Evolutionary conservation across 805 yeast genomes (phyloP).

Genomic region (Yamadazyma akitaensis): DNA sequence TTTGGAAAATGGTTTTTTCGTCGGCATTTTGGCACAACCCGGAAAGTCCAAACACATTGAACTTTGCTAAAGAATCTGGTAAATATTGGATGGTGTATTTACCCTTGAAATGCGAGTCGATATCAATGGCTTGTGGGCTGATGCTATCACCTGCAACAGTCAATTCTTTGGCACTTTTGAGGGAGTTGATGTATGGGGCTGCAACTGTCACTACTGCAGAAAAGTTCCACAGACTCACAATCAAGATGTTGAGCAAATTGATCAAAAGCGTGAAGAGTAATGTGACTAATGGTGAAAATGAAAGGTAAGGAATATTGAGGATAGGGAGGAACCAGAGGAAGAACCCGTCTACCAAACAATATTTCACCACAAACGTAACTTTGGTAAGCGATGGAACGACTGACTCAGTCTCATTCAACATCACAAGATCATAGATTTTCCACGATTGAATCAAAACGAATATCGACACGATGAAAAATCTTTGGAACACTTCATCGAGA

Average conservation of each 20-base stretch:
- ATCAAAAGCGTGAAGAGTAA: slow-evolving; percentile 45
- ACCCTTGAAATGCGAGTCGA: slow-evolving; percentile 74
- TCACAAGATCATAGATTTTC: slow-evolving; percentile 70
- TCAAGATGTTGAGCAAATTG: slow-evolving; percentile 48
- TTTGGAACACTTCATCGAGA: slow-evolving; percentile 74
- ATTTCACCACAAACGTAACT: slow-evolving; percentile 64
- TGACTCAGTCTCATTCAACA: slow-evolving; percentile 47
- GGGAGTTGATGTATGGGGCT: slow-evolving; percentile 43
- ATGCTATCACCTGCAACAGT: slow-evolving; percentile 51
- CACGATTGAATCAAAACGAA: slow-evolving; percentile 80
- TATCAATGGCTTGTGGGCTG: slow-evolving; percentile 38
- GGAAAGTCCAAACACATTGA: slow-evolving; percentile 68
- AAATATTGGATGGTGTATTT: slow-evolving; percentile 79
- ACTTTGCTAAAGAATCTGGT: slow-evolving; percentile 84
- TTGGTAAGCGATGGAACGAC: slow-evolving; percentile 43
- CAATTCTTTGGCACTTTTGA: slow-evolving; percentile 43
- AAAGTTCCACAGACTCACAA: slow-evolving; percentile 50
- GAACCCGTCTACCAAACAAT: slow-evolving; percentile 67
- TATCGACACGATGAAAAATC: slow-evolving; percentile 61
- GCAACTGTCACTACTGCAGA: slow-evolving; percentile 39
- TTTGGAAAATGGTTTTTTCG: slow-evolving; percentile 12
- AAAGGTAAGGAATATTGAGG: slow-evolving; percentile 71
- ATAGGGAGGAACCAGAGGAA: slow-evolving; percentile 70
- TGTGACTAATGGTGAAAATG: slow-evolving; percentile 58
- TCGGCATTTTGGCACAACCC: slow-evolving; percentile 48